Evolutionary conservation across 495 filamentous ascomycete species (phyloP), one percentile per base, ranked within the genome.

Genomic region (Pseudomonodictys pantanalensis): DNA sequence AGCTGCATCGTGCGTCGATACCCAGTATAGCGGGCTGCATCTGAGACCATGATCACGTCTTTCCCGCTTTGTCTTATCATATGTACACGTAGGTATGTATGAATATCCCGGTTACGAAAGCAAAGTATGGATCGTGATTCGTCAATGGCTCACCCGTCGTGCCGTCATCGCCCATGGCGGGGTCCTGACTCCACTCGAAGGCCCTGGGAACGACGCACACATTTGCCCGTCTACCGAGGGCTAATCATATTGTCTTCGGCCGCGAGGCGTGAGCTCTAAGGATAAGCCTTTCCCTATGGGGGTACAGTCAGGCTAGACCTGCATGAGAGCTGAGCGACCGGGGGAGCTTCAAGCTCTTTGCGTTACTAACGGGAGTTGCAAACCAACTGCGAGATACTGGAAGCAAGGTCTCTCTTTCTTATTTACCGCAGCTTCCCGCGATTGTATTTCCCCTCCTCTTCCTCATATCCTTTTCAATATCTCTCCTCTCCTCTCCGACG

Each of bases 281-380:
- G 22, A 41, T 17, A 2, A 17, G 15, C 32, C 49, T 47, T 32
- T 22, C 49, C 43, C 22, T 42, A 44, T 62, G 39, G 28, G 4
- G 47, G 30, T 15, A 33, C 10, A 11, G 25, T 41, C 47, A 22
- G 41, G 17, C 6, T 29, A 24, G 22, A 35, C 24, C 3, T 55
- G 46, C 58, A 52, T 28, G 23, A 4, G 52, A 22, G 8, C 44
- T 18, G 45, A 29, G 29, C 18, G 56, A 56, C 46, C 47, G 24
- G 58, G 58, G 58, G 52, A 63, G 56, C 60, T 61, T 41, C 5
- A 24, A 64, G 60, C 56, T 58, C 51, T 64, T 68, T 68, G 64
- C 65, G 60, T 68, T 64, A 68, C 55, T 57, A 60, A 17, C 23
- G 43, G 30, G 38, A 23, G 65, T 64, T 52, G 64, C 56, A 20